These are phyloP conservation scores for Penicillium expansum DNA, from an alignment of 2,329 filamentous ascomycete genomes.

Conservation along the genomic window DNA sequence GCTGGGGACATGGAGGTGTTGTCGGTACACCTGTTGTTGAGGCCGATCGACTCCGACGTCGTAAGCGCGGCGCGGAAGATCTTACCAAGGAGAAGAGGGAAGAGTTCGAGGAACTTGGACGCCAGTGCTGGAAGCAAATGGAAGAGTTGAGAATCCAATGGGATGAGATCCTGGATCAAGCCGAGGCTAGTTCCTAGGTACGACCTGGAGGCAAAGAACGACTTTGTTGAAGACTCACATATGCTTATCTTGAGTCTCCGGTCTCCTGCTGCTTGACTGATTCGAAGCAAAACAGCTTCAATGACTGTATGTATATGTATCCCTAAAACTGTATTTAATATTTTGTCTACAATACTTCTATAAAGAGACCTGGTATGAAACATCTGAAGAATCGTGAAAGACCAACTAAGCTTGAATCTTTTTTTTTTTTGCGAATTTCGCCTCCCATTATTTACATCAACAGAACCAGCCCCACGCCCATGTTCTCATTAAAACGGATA, in stretches of 20 bases:
- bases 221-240: neutral
- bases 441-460: constrained; percentile 37
- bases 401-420: constrained; percentile 11
- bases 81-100: constrained; percentile 50
- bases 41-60: constrained; percentile 52
- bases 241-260: neutral
- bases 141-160: constrained; percentile 42
- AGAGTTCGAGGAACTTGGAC: constrained; percentile 41
- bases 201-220: neutral
- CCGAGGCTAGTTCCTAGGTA: constrained; percentile 22
- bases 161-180: constrained; percentile 40
- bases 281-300: neutral
- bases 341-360: neutral
- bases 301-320: neutral
- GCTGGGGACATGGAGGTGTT: constrained; percentile 69
- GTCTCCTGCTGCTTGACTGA: neutral
- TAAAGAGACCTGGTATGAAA: neutral
- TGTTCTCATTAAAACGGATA: constrained; percentile 37
- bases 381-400: neutral
- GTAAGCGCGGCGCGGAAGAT: constrained; percentile 58
- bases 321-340: neutral
- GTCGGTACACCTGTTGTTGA: constrained; percentile 52
- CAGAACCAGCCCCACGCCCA: constrained; percentile 28
- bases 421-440: constrained; percentile 16
- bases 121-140: constrained; percentile 44